Evolutionary conservation across 1,284 basidiomycete species (phyloP).

Genomic region (Puccinia hordei): DNA sequence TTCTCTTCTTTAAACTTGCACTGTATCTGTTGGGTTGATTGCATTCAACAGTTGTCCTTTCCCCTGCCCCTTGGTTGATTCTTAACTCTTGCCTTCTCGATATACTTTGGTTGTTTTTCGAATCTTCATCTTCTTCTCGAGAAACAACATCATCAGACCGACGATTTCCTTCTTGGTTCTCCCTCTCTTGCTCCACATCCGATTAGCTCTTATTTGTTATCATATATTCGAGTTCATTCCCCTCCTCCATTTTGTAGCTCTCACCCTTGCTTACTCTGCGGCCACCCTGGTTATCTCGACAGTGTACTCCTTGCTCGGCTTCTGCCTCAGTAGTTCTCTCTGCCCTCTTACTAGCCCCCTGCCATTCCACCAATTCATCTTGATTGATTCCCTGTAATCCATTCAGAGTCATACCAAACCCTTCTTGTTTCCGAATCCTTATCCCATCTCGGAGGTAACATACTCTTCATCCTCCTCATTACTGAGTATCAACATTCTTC

Average conservation of each 20-base stretch:
- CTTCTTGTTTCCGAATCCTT: not conserved
- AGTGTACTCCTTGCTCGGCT: not conserved
- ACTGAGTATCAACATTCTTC: not conserved
- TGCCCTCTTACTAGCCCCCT: not conserved
- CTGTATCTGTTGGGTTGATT: not conserved
- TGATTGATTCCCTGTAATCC: not conserved
- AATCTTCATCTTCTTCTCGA: too few species aligned
- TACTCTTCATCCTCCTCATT: not conserved
- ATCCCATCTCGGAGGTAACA: not conserved
- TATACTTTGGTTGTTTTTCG: too few species aligned
- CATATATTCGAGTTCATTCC: too few species aligned
- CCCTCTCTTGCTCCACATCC: not conserved
- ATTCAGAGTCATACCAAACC: not conserved
- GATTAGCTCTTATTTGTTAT: not conserved
- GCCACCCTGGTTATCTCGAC: not conserved
- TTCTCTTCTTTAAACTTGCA: not conserved
- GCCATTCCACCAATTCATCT: not conserved
- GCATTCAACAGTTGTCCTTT: not conserved
- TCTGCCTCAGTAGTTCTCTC: not conserved
- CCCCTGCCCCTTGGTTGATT: not conserved
- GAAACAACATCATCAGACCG: too few species aligned
- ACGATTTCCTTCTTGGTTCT: not conserved
- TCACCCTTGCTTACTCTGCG: not conserved
- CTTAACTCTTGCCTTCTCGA: too few species aligned
- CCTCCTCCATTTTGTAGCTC: slow-evolving; percentile 7